Evolutionary conservation across 73 alveolate genomes (phyloP).

Genomic region (Paramecium octaurelia): DNA sequence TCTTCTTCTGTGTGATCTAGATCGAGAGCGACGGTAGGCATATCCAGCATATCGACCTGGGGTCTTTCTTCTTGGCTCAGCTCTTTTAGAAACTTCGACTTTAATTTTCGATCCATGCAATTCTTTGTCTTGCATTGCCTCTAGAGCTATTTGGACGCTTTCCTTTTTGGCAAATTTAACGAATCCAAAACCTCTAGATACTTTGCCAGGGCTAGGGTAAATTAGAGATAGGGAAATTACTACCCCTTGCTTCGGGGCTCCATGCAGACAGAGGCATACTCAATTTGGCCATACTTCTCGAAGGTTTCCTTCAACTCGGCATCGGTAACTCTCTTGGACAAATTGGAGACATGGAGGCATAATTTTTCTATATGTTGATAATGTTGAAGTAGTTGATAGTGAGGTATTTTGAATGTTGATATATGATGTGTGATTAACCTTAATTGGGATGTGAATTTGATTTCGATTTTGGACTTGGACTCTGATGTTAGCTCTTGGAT

Average conservation of each 20-base stretch:
- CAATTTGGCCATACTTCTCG: conserved; percentile 12
- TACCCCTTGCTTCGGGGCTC: conserved; percentile 40
- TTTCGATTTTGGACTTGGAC: conserved; percentile 15
- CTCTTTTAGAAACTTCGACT: conserved; percentile 4
- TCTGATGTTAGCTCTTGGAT: conserved; percentile 18
- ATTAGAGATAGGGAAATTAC: not conserved
- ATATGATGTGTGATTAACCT: conserved; percentile 32
- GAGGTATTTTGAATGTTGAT: conserved; percentile 36
- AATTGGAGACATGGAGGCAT: conserved; percentile 13
- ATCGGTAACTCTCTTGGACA: conserved; percentile 31
- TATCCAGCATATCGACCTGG: conserved; percentile 16
- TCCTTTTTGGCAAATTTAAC: conserved; percentile 9
- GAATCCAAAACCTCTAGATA: conserved; percentile 10
- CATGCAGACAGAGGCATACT: conserved; percentile 22
- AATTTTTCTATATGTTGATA: conserved; percentile 21
- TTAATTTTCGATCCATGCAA: not conserved
- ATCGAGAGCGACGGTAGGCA: not conserved
- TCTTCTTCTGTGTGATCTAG: not conserved
- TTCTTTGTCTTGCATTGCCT: not conserved
- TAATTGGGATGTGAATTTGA: conserved; percentile 29
- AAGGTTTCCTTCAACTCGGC: conserved; percentile 4
- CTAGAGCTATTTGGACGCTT: not conserved
- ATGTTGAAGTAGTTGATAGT: conserved; percentile 14
- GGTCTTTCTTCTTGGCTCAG: conserved; percentile 4
- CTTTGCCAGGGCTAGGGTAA: not conserved